Evolutionary conservation across 139 green algal genomes (phyloP).

Genomic region (Ostreobium quekettii): DNA sequence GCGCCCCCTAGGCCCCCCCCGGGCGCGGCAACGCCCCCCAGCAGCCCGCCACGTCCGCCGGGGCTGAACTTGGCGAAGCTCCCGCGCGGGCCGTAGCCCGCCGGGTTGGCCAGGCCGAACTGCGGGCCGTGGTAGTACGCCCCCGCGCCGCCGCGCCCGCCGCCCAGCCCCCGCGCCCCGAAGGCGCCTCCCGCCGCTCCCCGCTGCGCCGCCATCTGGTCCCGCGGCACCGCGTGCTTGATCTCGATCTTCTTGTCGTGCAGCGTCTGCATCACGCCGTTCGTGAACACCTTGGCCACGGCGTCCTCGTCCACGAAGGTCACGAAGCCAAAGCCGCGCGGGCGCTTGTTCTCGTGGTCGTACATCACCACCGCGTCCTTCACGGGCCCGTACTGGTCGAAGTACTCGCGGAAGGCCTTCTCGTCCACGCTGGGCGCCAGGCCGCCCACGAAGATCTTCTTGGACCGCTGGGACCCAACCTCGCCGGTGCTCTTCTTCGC

Average conservation of each 20-base stretch:
- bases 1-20: too few species aligned
- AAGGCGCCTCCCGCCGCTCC: too few species aligned
- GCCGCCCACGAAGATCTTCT: constrained; percentile 94
- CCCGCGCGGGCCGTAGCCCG: too few species aligned
- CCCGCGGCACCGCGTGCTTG: constrained; percentile 78
- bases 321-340: constrained; percentile 93
- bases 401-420: constrained; percentile 62
- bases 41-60: too few species aligned
- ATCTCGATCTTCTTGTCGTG: constrained; percentile 92
- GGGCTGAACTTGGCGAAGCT: too few species aligned
- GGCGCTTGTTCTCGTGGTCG: constrained; percentile 86
- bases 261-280: constrained; percentile 79
- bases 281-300: constrained; percentile 74
- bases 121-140: too few species aligned
- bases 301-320: constrained; percentile 83
- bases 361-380: constrained; percentile 91
- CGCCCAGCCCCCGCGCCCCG: too few species aligned
- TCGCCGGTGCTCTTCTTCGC: constrained; percentile 33
- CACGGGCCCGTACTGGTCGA: constrained; percentile 68
- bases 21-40: too few species aligned
- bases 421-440: constrained; percentile 86
- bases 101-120: too few species aligned
- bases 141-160: too few species aligned
- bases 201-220: constrained; percentile 69
- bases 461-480: constrained; percentile 38